A percentile compares a stretch with the other conserved stretches of the same genome.
phyloP scores from a whole-genome alignment of 352 stramenopile genomes.

The Phytopythium ostracodes region DNA sequence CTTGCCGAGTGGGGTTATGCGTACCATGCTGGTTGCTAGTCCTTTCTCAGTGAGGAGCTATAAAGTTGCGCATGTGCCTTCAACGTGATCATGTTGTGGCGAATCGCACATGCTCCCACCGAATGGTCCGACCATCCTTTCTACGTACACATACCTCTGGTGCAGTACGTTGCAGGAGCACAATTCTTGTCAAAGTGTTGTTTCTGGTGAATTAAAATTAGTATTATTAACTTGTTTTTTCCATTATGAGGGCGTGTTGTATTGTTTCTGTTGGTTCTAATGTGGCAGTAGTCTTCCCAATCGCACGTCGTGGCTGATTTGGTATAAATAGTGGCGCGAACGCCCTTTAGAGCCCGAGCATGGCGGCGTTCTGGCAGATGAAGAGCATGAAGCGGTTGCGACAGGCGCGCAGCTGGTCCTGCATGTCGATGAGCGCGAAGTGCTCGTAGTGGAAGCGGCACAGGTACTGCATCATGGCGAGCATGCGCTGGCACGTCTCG shows the following conservation, averaged over 20 bases:
- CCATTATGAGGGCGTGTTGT: no score
- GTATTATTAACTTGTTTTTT: no score
- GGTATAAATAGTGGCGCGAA: neutral
- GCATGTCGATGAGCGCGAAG: slow-evolving; percentile 73
- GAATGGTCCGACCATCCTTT: no score
- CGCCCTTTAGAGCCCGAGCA: slow-evolving; percentile 39
- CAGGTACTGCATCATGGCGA: slow-evolving; percentile 70
- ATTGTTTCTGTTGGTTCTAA: neutral
- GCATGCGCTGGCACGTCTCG: slow-evolving; percentile 65
- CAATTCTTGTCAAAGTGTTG: no score
- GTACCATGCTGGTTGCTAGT: no score
- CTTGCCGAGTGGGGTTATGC: no score
- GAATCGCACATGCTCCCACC: neutral
- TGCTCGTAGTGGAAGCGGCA: slow-evolving; percentile 60
- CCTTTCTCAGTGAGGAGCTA: slow-evolving; percentile 2
- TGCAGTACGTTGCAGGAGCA: no score
- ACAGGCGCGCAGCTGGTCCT: slow-evolving; percentile 57
- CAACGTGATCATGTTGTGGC: neutral
- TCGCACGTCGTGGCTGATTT: no score
- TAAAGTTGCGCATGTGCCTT: neutral
- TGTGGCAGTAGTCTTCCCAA: neutral
- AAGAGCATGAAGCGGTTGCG: slow-evolving; percentile 77
- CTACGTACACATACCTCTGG: no score
- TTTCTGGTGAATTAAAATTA: no score
- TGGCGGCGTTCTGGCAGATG: slow-evolving; percentile 63